Evolutionary conservation across 2,329 filamentous ascomycete species (phyloP), one percentile per base, ranked within the genome.

Genomic region (Sporothrix pallida): DNA sequence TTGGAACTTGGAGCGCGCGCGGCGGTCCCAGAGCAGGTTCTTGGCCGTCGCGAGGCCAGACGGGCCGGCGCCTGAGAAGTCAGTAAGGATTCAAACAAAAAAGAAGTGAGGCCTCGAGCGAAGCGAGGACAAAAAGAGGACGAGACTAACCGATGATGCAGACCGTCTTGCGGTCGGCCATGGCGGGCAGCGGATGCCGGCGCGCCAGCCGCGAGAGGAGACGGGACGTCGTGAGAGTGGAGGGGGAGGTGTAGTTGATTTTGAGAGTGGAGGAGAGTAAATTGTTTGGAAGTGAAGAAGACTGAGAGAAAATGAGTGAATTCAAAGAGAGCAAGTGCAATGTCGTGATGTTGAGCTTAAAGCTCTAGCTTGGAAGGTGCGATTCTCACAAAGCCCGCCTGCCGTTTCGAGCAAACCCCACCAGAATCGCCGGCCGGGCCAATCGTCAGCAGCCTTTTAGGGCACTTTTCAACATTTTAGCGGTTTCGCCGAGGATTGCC

Each of bases 31-130:
- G 75, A 94, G 85, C 42, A 96, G 84, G 0, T 90, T 92, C 82
- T 95, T 96, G 77, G 91, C 91, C 10, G 90, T 89, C 17, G 90
- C 89, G 26, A 93, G 86, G 50, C 90, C 91, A 1, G 91, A 89
- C 12, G 91, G 91, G 1, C 91, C 91, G 72, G 90, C 91, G 70
- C 91, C 91, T 92, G 58, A 76, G 46, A 44, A 5, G 12, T 72
- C 44, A 72, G 69, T 74, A 58, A 10, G 10, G 4, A 48, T 10
- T 42, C 42, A n/a, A n/a, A 44, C n/a, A 63, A 7, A n/a, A 46
- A 4, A 20, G 42, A 15, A 3, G 13, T 1, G 8, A 13, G 23
- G 31, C 31, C 31, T 6, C 42, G 42, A 65, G 2, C 8, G 50
- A 42, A 70, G 15, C 71, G 54, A 26, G 20, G 23, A 9, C n/a